Evolutionary conservation across 805 yeast species (phyloP).

Genomic region (Candida boidinii): DNA sequence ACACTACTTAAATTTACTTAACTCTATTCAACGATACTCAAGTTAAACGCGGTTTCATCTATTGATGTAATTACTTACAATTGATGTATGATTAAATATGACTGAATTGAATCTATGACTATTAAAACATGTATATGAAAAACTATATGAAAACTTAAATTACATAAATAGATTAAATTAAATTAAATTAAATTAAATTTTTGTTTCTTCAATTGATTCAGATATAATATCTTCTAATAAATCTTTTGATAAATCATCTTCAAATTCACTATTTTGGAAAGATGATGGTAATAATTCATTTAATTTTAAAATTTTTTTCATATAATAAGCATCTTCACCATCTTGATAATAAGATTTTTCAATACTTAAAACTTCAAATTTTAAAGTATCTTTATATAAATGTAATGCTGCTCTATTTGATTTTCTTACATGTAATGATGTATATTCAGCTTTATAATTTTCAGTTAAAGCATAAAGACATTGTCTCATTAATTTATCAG

Average conservation of each 20-base stretch:
- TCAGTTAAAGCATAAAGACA: slow-evolving; percentile 69
- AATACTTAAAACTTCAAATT: slow-evolving; percentile 73
- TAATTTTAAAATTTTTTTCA: slow-evolving; percentile 62
- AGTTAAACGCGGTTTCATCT: too few relatives aligned
- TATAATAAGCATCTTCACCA: slow-evolving; percentile 95
- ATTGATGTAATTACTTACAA: too few relatives aligned
- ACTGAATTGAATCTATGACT: too few relatives aligned
- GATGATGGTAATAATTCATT: slow-evolving; percentile 55
- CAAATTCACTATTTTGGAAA: slow-evolving; percentile 37
- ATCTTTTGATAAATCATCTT: slow-evolving; percentile 50
- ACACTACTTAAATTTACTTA: too few relatives aligned
- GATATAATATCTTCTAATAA: slow-evolving; percentile 27
- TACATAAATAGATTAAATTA: not conserved
- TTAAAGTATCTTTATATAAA: slow-evolving; percentile 76
- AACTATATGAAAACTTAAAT: too few relatives aligned
- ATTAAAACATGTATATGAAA: too few relatives aligned
- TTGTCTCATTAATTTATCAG: slow-evolving; percentile 85
- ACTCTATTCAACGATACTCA: too few relatives aligned
- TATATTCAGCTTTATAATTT: slow-evolving; percentile 72
- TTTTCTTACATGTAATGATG: slow-evolving; percentile 87
- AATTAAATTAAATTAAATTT: slow-evolving; percentile 1
- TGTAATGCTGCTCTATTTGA: slow-evolving; percentile 92
- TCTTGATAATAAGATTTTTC: slow-evolving; percentile 92
- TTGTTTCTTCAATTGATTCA: slow-evolving; percentile 6
- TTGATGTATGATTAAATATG: too few relatives aligned